Base-by-base conservation (phyloP, 768 basidiomycete genomes). In the Russula earlei region DNA sequence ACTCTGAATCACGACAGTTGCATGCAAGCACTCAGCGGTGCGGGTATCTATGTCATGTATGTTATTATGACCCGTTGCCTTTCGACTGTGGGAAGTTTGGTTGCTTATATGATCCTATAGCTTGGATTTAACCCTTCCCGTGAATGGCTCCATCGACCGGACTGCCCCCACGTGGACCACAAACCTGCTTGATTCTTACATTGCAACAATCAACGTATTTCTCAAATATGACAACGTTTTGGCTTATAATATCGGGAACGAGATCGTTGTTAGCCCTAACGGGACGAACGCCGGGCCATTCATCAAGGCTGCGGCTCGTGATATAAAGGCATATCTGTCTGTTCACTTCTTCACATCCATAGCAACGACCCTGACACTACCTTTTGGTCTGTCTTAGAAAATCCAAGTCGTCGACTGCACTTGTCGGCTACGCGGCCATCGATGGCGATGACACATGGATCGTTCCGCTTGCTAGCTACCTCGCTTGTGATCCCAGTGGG, bases 191-290 rank as follows among this genome's bases (percentile, higher is more conserved):
- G 77, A 91, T 67, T 76, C 81, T 56, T 96, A 94, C 69, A 76
- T 85, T 57, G 66, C 67, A 27, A 95, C 91, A 25, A 87, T 95
- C 63, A 75, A 89, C 60, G 74, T 73, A 0, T 94, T 94, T 74
- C 76, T 75, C 66, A 82, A 87, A 67, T 96, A 95, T 64, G 82
- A 89, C 74, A 96, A 96, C 62, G 80, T 96, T 15, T 73, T 95
- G 54, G 92, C 84, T 11, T 94, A 77, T 72, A 95, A 94, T 65
- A 77, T 96, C 56, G 93, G 91, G 20, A 96, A 96, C 65, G 93
- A 95, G 62, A 76, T 80, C 58, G 86, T 83, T 31, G 76, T 77
- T 24, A 66, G 75, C 10, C 44, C 71, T 19, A 76, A 77, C 40
- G 70, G 72, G 50, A 88, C 88, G 15, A 73, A 71, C 29, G 80